These are phyloP conservation scores for Thymus mandschuricus DNA, from an alignment of 257 asterid genomes.

Conservation along the genomic window DNA sequence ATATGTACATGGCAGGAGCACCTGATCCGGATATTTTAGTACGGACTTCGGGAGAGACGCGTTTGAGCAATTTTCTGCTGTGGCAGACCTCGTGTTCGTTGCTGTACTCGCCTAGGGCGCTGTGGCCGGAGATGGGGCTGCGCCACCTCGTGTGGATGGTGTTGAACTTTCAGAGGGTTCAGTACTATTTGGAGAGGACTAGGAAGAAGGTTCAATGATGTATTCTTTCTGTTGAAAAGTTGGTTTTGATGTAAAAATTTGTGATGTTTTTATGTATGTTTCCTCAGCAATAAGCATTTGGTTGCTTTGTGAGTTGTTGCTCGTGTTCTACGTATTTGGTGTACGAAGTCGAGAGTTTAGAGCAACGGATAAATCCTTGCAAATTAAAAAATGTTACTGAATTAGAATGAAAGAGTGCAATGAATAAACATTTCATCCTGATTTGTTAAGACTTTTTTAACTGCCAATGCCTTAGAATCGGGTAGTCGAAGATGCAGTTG, in stretches of 20 bases:
- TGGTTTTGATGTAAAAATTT: background rate
- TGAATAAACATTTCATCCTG: slow-evolving; percentile 7
- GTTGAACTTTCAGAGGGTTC: slow-evolving; percentile 54
- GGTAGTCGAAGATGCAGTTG: too few species aligned
- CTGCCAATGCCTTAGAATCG: slow-evolving; percentile 3
- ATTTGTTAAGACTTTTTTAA: slow-evolving; percentile 18
- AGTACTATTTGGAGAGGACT: slow-evolving; percentile 50
- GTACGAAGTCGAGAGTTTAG: background rate
- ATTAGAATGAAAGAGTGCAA: slow-evolving; percentile 26
- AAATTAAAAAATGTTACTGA: too few species aligned
- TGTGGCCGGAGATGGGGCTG: slow-evolving; percentile 83
- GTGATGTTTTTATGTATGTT: background rate
- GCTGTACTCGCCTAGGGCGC: slow-evolving; percentile 58
- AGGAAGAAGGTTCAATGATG: slow-evolving; percentile 46
- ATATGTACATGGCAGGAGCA: slow-evolving; percentile 66
- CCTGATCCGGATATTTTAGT: slow-evolving; percentile 76
- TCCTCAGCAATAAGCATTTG: slow-evolving; percentile 18
- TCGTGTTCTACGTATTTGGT: background rate
- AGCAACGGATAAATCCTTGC: background rate
- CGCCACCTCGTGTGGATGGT: slow-evolving; percentile 75
- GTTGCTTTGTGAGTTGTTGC: background rate
- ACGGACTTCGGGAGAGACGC: slow-evolving; percentile 54
- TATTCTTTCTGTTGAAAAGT: background rate
- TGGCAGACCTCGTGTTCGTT: slow-evolving; percentile 76
- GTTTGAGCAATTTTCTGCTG: slow-evolving; percentile 66